phyloP scores from a whole-genome alignment of 805 yeast species.

The Cyberlindnera maritima region DNA sequence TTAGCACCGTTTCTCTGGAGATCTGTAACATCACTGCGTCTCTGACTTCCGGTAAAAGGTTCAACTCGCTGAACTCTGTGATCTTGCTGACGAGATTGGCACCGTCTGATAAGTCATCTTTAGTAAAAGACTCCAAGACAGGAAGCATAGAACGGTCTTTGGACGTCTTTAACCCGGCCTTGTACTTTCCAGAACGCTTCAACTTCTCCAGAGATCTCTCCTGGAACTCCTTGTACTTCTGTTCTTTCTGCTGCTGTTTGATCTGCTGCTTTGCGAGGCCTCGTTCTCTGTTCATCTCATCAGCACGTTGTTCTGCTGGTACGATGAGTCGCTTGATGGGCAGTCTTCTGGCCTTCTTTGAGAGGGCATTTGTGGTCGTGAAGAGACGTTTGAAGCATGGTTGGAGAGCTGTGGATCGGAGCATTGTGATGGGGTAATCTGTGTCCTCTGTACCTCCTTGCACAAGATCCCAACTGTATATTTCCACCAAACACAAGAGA shows the following conservation, averaged over 20 bases:
- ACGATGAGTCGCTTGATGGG: conserved; percentile 21
- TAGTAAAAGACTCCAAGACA: conserved; percentile 26
- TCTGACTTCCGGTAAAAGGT: conserved; percentile 66
- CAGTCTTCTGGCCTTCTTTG: conserved; percentile 10
- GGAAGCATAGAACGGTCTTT: conserved; percentile 16
- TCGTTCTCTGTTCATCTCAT: conserved; percentile 7
- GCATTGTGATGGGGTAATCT: background rate
- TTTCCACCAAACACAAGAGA: too few species aligned
- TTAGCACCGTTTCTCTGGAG: conserved; percentile 40
- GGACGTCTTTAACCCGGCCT: background rate
- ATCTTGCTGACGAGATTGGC: conserved; percentile 48
- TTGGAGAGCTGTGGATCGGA: background rate
- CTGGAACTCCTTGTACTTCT: background rate
- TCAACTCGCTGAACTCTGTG: conserved; percentile 60
- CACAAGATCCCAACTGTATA: too few species aligned
- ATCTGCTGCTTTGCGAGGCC: conserved; percentile 8
- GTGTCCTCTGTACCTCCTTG: too few species aligned
- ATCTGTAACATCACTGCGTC: conserved; percentile 56
- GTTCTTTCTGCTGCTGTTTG: background rate
- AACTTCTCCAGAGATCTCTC: background rate
- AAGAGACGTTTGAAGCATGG: conserved; percentile 3
- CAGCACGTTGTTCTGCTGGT: conserved; percentile 13
- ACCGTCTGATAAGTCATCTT: conserved; percentile 32
- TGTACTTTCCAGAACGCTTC: conserved; percentile 1
- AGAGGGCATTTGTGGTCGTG: background rate